A percentile compares a stretch with the other conserved stretches of the same genome.
Conservation (phyloP, 345 rosid species). For the Pistacia vera region DNA sequence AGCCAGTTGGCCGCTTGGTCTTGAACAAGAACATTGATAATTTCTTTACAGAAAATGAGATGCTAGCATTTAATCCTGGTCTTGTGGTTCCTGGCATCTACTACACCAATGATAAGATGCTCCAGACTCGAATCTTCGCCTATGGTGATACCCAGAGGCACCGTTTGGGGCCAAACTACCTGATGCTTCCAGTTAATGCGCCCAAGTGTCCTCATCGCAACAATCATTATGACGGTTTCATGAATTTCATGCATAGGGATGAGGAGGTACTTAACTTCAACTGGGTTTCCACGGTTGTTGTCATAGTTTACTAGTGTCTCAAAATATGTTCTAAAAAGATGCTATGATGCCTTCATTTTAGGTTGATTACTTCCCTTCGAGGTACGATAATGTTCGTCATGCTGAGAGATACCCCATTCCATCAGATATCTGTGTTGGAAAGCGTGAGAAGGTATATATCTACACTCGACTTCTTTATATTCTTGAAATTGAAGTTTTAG, state of each 20-base stretch:
- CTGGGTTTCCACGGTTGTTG: neutral
- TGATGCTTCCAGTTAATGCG: conserved; percentile 91
- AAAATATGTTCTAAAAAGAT: conserved; percentile 9
- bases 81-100: conserved; percentile 89
- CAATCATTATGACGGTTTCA: conserved; percentile 90
- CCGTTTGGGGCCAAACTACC: conserved; percentile 97
- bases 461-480: neutral
- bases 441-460: conserved; percentile 75
- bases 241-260: conserved; percentile 93
- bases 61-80: conserved; percentile 92
- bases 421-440: conserved; percentile 58
- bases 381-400: conserved; percentile 70
- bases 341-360: conserved; percentile 30
- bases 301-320: too few relatives aligned
- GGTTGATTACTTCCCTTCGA: conserved; percentile 97
- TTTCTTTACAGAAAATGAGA: conserved; percentile 93
- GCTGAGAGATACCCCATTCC: conserved; percentile 69
- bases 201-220: conserved; percentile 93
- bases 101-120: conserved; percentile 87
- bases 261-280: conserved; percentile 61
- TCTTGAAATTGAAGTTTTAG: conserved; percentile 3
- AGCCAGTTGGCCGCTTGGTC: conserved; percentile 96
- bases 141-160: conserved; percentile 96
- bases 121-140: conserved; percentile 82
- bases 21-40: conserved; percentile 92